Base-by-base conservation (phyloP, 2,329 filamentous ascomycete genomes). In the Pseudogymnoascus sp. region DNA sequence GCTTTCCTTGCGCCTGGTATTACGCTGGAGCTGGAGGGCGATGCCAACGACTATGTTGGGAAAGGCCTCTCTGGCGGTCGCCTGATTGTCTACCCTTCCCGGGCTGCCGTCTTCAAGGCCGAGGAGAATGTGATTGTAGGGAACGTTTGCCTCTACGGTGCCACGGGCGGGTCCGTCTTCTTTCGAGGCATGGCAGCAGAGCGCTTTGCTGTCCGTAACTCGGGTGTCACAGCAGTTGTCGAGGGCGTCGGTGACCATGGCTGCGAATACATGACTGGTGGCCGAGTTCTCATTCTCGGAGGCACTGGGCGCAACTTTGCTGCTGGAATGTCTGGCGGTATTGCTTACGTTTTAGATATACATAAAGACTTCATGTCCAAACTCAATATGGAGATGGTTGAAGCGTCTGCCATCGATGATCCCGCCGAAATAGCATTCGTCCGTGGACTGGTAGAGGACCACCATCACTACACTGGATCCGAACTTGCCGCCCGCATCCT, bases 241-340 rank as follows among this genome's bases (percentile, higher is more conserved):
- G 93, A 97, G 78, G 93, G 93, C 78, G 85, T 96, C 68, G 93
- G 93, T 82, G 93, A 97, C 76, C 93, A 97, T 75, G 90, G 91
- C 67, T 97, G 93, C 74, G 93, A 97, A 82, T 97, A 97, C 84
- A 97, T 97, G 93, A 97, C 93, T 72, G 93, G 93, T 75, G 93
- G 93, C 74, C 91, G 93, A 73, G 83, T 97, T 60, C 80, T 97
- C 67, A 84, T 96, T 72, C 83, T 97, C 59, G 93, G 93, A 64
- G 86, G 85, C 71, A 96, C 92, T 73, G 93, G 93, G 53, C 93
- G 93, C 70, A 97, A 97, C 82, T 97, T 97, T 73, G 93, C 93
- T 70, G 93, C 93, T 66, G 93, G 93, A 82, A 97, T 97, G 93
- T 97, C 93, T 72, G 93, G 93, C 73, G 93, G 93, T 82, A 97